These are phyloP conservation scores for Metarhizium sp. DNA, from an alignment of 2,329 filamentous ascomycete species.

Conservation along the genomic window DNA sequence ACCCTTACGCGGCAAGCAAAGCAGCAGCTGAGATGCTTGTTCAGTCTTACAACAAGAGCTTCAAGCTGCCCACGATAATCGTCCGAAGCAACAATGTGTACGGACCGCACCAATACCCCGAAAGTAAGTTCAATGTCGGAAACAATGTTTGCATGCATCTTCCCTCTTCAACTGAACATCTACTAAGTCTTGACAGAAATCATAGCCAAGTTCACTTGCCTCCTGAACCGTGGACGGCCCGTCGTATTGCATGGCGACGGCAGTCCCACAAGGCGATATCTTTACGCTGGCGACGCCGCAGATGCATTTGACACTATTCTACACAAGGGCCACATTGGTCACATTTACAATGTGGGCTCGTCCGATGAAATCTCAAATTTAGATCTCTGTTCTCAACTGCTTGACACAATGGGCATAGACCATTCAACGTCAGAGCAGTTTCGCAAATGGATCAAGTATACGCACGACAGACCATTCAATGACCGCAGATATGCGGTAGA, in stretches of 20 bases:
- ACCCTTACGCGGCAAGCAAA: conserved; percentile 74
- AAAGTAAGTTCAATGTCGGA: conserved; percentile 48
- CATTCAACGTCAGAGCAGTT: conserved; percentile 42
- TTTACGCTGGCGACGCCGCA: conserved; percentile 70
- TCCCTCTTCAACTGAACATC: background rate
- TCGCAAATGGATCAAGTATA: conserved; percentile 61
- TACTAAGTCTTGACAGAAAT: conserved; percentile 48
- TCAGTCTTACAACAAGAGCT: conserved; percentile 78
- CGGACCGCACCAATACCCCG: conserved; percentile 74
- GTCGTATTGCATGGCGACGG: conserved; percentile 71
- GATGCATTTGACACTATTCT: conserved; percentile 79
- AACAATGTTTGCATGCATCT: background rate
- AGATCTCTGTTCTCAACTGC: conserved; percentile 55
- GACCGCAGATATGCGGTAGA: conserved; percentile 66
- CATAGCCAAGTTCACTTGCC: conserved; percentile 71
- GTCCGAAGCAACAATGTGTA: conserved; percentile 81
- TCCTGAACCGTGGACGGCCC: conserved; percentile 56
- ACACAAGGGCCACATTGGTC: conserved; percentile 63
- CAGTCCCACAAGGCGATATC: conserved; percentile 62
- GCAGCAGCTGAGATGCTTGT: conserved; percentile 78
- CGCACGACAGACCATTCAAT: conserved; percentile 70
- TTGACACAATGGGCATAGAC: conserved; percentile 51
- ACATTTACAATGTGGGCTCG: conserved; percentile 77
- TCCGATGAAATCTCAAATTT: conserved; percentile 70
- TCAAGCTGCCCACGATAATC: conserved; percentile 71